Evolutionary conservation across 805 yeast genomes (phyloP).

Genomic region (Suhomyces sp.): DNA sequence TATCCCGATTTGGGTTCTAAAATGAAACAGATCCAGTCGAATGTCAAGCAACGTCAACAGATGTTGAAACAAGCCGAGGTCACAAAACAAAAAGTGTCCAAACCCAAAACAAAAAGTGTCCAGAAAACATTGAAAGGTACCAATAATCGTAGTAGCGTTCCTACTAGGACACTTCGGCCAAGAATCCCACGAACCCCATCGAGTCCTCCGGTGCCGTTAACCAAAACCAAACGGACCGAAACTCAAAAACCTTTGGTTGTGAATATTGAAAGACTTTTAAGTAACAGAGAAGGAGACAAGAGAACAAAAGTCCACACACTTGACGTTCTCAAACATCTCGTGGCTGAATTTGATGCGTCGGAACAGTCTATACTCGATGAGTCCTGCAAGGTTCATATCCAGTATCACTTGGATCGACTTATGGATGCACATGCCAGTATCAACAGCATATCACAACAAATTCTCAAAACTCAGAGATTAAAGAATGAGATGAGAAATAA

Average conservation of each 20-base stretch:
- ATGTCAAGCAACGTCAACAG: background rate
- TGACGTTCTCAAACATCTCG: slow-evolving; percentile 36
- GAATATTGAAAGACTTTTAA: slow-evolving; percentile 27
- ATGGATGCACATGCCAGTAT: slow-evolving; percentile 35
- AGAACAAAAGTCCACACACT: slow-evolving; percentile 30
- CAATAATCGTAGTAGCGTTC: too few relatives aligned
- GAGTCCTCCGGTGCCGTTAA: slow-evolving; percentile 10
- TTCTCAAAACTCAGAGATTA: slow-evolving; percentile 25
- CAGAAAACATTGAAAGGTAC: background rate
- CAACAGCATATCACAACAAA: slow-evolving; percentile 27
- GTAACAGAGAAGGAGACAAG: slow-evolving; percentile 19
- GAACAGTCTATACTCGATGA: slow-evolving; percentile 25
- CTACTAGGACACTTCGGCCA: background rate
- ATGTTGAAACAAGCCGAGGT: background rate
- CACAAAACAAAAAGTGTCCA: background rate
- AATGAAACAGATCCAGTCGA: background rate
- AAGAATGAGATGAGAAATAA: slow-evolving; percentile 30
- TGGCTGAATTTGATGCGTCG: slow-evolving; percentile 23
- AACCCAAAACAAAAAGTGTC: background rate
- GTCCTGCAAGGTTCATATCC: slow-evolving; percentile 30
- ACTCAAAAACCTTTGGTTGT: slow-evolving; percentile 28
- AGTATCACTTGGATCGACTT: slow-evolving; percentile 27
- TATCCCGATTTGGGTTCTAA: background rate
- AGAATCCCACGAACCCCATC: background rate
- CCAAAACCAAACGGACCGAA: slow-evolving; percentile 17